These are phyloP conservation scores for Neofusicoccum cordaticola DNA, from an alignment of 2,329 filamentous ascomycete species.

Conservation along the genomic window DNA sequence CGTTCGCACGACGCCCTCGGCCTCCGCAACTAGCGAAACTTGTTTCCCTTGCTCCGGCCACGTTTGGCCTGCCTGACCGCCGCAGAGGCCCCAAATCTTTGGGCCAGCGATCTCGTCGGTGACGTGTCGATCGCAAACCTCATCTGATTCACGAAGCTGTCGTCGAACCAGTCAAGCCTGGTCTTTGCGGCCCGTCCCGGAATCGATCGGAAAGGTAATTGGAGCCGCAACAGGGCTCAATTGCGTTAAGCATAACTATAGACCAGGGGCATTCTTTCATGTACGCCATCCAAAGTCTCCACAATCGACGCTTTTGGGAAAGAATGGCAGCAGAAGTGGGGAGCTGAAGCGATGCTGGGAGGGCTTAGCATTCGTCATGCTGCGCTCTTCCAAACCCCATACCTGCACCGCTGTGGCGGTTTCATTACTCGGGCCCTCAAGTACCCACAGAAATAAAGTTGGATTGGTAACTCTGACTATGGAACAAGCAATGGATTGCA, in stretches of 20 bases:
- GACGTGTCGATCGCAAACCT: background rate
- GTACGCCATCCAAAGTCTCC: background rate
- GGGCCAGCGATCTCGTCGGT: background rate
- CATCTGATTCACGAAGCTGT: background rate
- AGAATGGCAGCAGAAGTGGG: too few species aligned
- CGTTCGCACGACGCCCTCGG: background rate
- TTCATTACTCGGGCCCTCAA: too few species aligned
- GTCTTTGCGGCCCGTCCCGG: background rate
- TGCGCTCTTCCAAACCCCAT: too few species aligned
- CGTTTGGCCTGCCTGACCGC: background rate
- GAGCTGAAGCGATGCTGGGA: too few species aligned
- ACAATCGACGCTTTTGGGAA: background rate
- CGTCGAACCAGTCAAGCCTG: background rate
- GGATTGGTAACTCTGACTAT: too few species aligned
- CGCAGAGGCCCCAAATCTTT: background rate
- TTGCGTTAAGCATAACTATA: background rate
- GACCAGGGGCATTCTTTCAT: background rate
- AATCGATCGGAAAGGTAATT: slow-evolving; percentile 11
- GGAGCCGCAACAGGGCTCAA: background rate
- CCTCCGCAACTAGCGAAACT: background rate
- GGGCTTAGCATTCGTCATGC: too few species aligned
- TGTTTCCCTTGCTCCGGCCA: background rate
- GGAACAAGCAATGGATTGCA: too few species aligned
- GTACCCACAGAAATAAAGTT: too few species aligned
- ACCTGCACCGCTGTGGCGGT: too few species aligned